Evolutionary conservation across 2,329 filamentous ascomycete species (phyloP), one percentile per base, ranked within the genome.

Genomic region (Diaporthe longicolla): DNA sequence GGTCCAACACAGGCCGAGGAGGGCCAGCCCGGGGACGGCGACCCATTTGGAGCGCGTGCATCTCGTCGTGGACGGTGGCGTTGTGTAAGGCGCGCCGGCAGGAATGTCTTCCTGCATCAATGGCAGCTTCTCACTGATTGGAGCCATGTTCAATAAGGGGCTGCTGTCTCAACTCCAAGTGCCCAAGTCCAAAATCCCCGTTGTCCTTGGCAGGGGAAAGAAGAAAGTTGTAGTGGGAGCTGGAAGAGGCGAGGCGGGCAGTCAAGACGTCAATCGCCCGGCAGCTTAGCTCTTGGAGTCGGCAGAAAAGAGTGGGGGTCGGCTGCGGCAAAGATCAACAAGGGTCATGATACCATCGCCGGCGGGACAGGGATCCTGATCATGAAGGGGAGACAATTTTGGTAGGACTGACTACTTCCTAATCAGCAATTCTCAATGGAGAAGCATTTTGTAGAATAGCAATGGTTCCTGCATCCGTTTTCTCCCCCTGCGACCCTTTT

Each of bases 51-150:
- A 63, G 37, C 70, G 66, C n/a, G 55, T 35, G 57, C 57, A 73
- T 24, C 45, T 32, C n/a, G 32, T 52, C 19, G 54, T 35, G 1
- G 57, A 40, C 19, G 70, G 50, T 9, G 55, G 37, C 21, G 24
- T 35, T 29, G 65, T 1, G 43, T 50, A 35, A 10, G 26, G 48
- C 26, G 48, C 40, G 17, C 32, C 35, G 26, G 63, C 21, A 58
- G 70, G 52, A 21, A 43, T 45, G 37, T 82, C 79, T 35, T 80
- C 77, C 71, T 82, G 81, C 0, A 81, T 82, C 61, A 83, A 73
- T 3, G 82, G 82, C 32, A 83, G 73, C 65, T 77, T 79, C 76
- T 83, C 81, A 48, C 80, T 79, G 32, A 40, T 13, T n/a, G 79
- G 78, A 19, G 78, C 80, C 70, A 79, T 74, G 11, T 29, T 55